Base-by-base conservation (phyloP, 2,329 filamentous ascomycete genomes). In the Sclerotinia borealis region DNA sequence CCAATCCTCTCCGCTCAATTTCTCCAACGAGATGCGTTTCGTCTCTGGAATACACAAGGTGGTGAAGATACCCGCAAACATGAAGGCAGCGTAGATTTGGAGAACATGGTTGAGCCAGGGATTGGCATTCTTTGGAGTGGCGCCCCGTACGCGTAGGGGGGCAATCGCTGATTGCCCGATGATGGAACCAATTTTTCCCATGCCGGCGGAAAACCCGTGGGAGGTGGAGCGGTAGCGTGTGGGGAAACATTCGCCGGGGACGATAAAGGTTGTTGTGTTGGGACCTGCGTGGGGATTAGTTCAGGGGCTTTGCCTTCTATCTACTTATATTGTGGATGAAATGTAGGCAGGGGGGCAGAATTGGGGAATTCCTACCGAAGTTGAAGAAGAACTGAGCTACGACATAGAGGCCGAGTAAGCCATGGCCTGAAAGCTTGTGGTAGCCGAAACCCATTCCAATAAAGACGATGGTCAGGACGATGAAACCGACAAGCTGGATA, bases 21-120 rank as follows among this genome's bases (percentile, higher is more conserved):
- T 83, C 72, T 92, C 91, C 49, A 95, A 78, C 0, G 89, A 91
- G 76, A 86, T 82, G 1, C 88, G 81, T 78, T 90, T 92, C 0
- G 88, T 92, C 77, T 92, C 91, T 0, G 89, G 89, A 34, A 93
- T 88, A 37, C 93, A 76, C 3, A 93, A 77, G 1, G 87, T 86
- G 1, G 85, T 85, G 55, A 91, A 76, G 61, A 85, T 81, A 52
- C 91, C 91, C 49, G 83, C 81, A 4, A 93, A 79, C 90, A 93
- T 93, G 79, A 93, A 92, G 10, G 91, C 79, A 0, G 89, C 88
- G 74, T 91, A 92, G 51, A 93, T 88, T 74, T 91, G 81, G 77
- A 93, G 85, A 50, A 93, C 83, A 64, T 89, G 85, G 75, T 90
- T 83, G 61, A 93, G 80, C 83, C 87, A 89, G 5, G 63, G 63